Evolutionary conservation across 2,329 filamentous ascomycete species (phyloP).

Genomic region (Scedosporium dehoogii): DNA sequence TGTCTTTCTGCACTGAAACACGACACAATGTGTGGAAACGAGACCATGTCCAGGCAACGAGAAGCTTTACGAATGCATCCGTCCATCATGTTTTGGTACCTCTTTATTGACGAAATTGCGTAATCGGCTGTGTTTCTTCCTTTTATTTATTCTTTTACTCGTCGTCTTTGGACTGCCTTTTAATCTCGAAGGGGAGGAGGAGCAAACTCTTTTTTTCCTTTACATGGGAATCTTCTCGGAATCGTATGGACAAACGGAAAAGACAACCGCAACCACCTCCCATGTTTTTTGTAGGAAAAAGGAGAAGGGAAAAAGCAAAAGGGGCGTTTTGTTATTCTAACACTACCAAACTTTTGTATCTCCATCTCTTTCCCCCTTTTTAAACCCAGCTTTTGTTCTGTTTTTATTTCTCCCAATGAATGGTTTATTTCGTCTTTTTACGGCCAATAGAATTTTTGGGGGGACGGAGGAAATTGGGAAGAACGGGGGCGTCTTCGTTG

Average conservation of each 20-base stretch:
- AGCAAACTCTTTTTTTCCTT: neutral
- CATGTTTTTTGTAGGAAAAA: no score
- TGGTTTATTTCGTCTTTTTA: neutral
- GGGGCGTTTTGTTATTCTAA: neutral
- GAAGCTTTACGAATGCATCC: constrained; percentile 5
- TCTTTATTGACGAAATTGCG: constrained; percentile 5
- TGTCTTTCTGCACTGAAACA: neutral
- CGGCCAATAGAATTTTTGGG: neutral
- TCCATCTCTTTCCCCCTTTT: neutral
- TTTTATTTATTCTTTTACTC: neutral
- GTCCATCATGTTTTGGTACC: constrained; percentile 1
- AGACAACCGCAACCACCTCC: no score
- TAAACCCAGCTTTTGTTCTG: neutral
- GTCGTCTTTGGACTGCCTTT: neutral
- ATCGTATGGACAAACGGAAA: neutral
- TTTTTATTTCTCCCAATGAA: neutral
- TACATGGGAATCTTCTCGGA: neutral
- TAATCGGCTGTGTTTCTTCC: neutral
- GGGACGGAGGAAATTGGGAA: neutral
- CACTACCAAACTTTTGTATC: neutral
- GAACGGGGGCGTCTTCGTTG: neutral
- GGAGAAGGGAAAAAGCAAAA: neutral
- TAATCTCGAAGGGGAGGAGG: neutral
- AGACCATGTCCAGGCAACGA: constrained; percentile 1
- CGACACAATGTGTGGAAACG: constrained; percentile 1